phyloP scores from a whole-genome alignment of 768 basidiomycete genomes.

The Pulveroboletus ravenelii region DNA sequence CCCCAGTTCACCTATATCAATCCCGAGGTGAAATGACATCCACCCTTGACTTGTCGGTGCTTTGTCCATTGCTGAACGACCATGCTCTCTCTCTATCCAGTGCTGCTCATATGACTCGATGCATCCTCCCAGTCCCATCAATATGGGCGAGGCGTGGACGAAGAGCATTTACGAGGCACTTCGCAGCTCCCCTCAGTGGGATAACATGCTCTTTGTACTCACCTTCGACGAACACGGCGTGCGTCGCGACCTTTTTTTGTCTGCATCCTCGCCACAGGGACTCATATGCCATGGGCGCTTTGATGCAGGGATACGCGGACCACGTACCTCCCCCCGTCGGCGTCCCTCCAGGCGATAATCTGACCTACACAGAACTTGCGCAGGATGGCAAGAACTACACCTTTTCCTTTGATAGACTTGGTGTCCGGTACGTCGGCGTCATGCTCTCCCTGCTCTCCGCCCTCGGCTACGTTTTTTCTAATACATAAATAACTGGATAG shows the following conservation, averaged over 20 bases:
- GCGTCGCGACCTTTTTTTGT: background rate
- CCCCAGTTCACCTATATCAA: slow-evolving; percentile 26
- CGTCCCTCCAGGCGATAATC: slow-evolving; percentile 19
- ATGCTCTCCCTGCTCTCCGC: background rate
- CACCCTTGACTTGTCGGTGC: no score
- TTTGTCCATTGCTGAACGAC: background rate
- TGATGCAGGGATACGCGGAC: slow-evolving; percentile 20
- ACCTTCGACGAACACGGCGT: slow-evolving; percentile 28
- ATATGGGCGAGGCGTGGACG: slow-evolving; percentile 5
- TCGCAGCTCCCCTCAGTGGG: slow-evolving; percentile 23
- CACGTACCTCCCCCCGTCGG: slow-evolving; percentile 21
- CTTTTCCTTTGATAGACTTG: slow-evolving; percentile 22
- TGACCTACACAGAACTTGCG: slow-evolving; percentile 22
- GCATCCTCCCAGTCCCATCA: background rate
- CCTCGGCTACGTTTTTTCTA: no score
- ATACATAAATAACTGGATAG: background rate
- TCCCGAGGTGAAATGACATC: slow-evolving; percentile 16
- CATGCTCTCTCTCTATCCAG: background rate
- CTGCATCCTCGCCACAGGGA: background rate
- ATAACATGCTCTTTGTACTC: slow-evolving; percentile 15
- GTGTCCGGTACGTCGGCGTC: slow-evolving; percentile 14
- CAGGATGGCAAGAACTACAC: slow-evolving; percentile 19
- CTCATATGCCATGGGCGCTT: background rate
- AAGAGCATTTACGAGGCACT: slow-evolving; percentile 23
- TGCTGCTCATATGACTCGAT: slow-evolving; percentile 24